Conservation (phyloP, 495 filamentous ascomycete species). For the Choiromyces venosus region DNA sequence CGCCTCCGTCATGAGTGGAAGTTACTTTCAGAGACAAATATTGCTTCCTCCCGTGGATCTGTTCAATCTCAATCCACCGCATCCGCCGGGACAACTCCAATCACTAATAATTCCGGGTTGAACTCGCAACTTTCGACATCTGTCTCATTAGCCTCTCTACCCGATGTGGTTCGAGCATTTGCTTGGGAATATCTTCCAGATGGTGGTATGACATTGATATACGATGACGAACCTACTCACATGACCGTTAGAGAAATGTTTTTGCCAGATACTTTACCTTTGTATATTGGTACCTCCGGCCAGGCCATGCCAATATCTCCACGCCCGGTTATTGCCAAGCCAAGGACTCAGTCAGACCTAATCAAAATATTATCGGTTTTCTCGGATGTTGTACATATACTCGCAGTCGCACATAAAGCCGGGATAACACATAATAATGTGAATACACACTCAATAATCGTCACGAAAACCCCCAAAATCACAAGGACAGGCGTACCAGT, state of each 20-base stretch:
- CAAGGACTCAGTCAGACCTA: conserved; percentile 38
- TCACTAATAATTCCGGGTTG: neutral
- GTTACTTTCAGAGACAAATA: conserved; percentile 30
- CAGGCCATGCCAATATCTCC: neutral
- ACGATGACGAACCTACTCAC: conserved; percentile 29
- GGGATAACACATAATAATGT: conserved; percentile 42
- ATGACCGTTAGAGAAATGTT: conserved; percentile 38
- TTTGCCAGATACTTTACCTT: conserved; percentile 32
- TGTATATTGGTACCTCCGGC: conserved; percentile 10
- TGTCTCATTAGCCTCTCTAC: conserved; percentile 19
- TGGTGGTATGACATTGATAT: conserved; percentile 40
- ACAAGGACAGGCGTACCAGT: conserved; percentile 8
- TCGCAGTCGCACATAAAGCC: conserved; percentile 34
- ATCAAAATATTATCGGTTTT: conserved; percentile 42
- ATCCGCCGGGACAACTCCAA: conserved; percentile 2
- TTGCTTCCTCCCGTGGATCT: conserved; percentile 11
- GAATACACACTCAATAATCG: conserved; percentile 38
- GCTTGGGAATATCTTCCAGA: conserved; percentile 42
- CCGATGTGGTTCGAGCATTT: conserved; percentile 34
- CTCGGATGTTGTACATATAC: conserved; percentile 39
- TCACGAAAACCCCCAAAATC: conserved; percentile 20
- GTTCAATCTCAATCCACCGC: conserved; percentile 20
- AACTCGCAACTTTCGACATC: neutral
- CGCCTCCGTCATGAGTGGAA: conserved; percentile 42
- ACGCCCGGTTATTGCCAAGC: conserved; percentile 33